These are phyloP conservation scores for Debaryomyces sp. DNA, from an alignment of 1,139 yeast species.

Conservation along the genomic window DNA sequence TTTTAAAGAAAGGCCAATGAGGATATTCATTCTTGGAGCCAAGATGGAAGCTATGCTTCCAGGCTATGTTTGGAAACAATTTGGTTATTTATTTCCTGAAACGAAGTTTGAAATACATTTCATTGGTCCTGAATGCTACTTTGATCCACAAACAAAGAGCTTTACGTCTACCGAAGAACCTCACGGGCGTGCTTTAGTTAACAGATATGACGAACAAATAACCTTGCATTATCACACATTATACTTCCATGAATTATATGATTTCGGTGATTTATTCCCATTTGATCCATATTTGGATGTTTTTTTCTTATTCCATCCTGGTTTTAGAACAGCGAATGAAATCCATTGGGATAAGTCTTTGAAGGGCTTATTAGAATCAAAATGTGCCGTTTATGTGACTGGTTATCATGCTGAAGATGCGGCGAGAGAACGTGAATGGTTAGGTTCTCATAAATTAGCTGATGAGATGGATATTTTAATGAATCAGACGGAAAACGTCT, in stretches of 20 bases:
- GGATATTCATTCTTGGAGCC: conserved; percentile 88
- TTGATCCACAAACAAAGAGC: conserved; percentile 54
- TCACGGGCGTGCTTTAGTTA: conserved; percentile 63
- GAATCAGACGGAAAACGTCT: conserved; percentile 71
- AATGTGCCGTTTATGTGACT: conserved; percentile 88
- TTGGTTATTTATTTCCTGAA: conserved; percentile 83
- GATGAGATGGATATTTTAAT: conserved; percentile 82
- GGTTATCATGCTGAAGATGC: conserved; percentile 84
- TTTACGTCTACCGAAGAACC: conserved; percentile 43
- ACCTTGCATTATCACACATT: conserved; percentile 83
- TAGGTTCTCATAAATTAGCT: conserved; percentile 57
- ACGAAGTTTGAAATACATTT: conserved; percentile 84
- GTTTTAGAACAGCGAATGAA: conserved; percentile 83
- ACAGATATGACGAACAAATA: conserved; percentile 75
- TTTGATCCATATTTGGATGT: conserved; percentile 95
- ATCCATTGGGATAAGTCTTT: conserved; percentile 81
- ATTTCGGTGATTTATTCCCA: conserved; percentile 93
- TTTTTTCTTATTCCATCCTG: conserved; percentile 95
- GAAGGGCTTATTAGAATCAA: conserved; percentile 86
- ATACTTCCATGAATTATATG: conserved; percentile 87
- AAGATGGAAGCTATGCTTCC: conserved; percentile 94
- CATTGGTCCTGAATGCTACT: conserved; percentile 90
- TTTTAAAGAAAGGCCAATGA: conserved; percentile 84
- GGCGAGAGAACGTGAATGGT: conserved; percentile 70
- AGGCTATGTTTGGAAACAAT: conserved; percentile 93